These are phyloP conservation scores for Epichloe scottii DNA, from an alignment of 2,329 filamentous ascomycete species.

Conservation along the genomic window DNA sequence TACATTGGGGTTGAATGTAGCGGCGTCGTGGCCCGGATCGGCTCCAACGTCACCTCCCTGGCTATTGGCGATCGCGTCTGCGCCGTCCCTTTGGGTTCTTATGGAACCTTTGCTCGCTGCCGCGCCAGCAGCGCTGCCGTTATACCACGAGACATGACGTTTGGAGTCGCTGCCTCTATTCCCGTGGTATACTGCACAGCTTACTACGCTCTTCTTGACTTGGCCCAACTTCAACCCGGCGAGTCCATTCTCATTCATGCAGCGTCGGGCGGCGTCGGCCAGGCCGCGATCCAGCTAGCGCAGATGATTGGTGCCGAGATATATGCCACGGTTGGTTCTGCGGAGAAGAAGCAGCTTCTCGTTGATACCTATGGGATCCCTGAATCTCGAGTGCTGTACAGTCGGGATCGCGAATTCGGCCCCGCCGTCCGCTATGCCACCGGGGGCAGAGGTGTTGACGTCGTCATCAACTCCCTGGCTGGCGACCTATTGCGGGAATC, in stretches of 20 bases:
- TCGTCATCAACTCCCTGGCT: conserved; percentile 41
- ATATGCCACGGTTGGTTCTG: conserved; percentile 18
- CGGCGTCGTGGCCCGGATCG: conserved; percentile 12
- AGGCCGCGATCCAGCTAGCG: conserved; percentile 16
- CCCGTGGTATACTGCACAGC: conserved; percentile 9
- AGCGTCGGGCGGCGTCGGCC: conserved; percentile 18
- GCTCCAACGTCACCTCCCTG: conserved; percentile 6
- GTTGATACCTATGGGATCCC: conserved; percentile 23
- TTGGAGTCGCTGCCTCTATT: conserved; percentile 20
- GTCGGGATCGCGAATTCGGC: conserved; percentile 13
- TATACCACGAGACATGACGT: conserved; percentile 7
- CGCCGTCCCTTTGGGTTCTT: conserved; percentile 15
- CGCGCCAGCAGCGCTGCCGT: conserved; percentile 4
- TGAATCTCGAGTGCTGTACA: conserved; percentile 18
- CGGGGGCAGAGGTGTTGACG: conserved; percentile 49
- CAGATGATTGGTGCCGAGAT: conserved; percentile 13
- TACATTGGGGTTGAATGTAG: conserved; percentile 13
- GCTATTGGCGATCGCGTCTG: conserved; percentile 12
- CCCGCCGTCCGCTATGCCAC: conserved; percentile 13
- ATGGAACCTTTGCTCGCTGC: conserved; percentile 16
- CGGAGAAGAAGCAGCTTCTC: conserved; percentile 17
- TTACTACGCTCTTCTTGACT: conserved; percentile 8
- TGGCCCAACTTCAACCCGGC: conserved; percentile 17
- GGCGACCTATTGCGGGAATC: conserved; percentile 22
- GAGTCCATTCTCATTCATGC: conserved; percentile 20